phyloP scores from a whole-genome alignment of 2,329 filamentous ascomycete species.

The Cryphonectria radicalis region DNA sequence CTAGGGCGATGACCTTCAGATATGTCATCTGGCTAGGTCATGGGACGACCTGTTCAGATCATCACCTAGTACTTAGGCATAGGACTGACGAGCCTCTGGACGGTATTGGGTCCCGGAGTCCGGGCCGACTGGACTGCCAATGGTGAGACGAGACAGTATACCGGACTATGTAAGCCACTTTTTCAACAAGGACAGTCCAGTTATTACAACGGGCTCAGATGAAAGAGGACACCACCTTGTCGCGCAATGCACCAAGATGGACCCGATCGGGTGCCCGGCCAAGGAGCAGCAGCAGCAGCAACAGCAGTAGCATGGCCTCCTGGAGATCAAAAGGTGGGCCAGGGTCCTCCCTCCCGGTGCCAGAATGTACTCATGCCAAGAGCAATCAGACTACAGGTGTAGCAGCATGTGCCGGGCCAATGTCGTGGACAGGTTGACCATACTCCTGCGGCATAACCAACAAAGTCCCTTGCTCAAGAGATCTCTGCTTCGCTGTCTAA shows the following conservation, averaged over 20 bases:
- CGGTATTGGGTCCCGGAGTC: not conserved
- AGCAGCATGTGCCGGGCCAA: constrained; percentile 2
- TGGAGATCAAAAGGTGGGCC: not conserved
- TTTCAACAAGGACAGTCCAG: not conserved
- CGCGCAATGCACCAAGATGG: not conserved
- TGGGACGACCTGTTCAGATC: not conserved
- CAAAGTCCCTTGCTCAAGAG: not conserved
- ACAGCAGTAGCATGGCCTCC: not conserved
- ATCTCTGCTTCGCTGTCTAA: not conserved
- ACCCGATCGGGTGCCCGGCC: not conserved
- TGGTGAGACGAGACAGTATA: constrained; percentile 1
- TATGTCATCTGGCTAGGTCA: not conserved
- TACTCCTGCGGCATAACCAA: not conserved
- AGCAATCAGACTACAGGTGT: not conserved
- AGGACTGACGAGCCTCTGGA: not conserved
- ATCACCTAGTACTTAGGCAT: not conserved
- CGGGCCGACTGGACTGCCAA: not conserved
- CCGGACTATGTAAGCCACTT: not conserved
- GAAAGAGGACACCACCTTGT: not conserved
- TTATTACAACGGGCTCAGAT: not conserved
- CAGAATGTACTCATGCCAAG: not conserved
- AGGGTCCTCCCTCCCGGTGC: constrained; percentile 4
- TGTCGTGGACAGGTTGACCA: not conserved
- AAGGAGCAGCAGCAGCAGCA: not conserved
- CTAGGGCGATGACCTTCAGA: not conserved